Evolutionary conservation across 306 rosid species (phyloP).

Genomic region (Adenanthera pavonina): DNA sequence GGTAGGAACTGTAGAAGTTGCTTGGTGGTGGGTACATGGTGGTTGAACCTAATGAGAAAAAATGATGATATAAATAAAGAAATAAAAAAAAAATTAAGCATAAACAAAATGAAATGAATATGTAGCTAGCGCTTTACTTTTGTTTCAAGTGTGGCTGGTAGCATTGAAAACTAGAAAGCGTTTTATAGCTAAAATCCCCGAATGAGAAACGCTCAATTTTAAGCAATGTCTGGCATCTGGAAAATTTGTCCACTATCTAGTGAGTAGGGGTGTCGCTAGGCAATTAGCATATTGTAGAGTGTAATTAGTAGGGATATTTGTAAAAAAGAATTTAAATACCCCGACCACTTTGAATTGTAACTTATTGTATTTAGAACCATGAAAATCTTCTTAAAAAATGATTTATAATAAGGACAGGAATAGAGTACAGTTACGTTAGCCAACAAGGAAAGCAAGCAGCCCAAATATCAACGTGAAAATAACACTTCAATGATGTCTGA

Average conservation of each 20-base stretch:
- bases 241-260: conserved; percentile 1
- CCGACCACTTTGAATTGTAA: no score
- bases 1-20: conserved; percentile 8
- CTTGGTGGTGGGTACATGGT: conserved; percentile 24
- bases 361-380: no score
- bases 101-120: conserved; percentile 28
- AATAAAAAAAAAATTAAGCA: neutral
- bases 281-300: no score
- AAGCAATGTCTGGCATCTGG: conserved; percentile 21
- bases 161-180: conserved; percentile 61
- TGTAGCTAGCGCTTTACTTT: conserved; percentile 43
- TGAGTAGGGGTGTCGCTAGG: no score
- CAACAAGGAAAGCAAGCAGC: neutral
- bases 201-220: conserved; percentile 3
- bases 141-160: conserved; percentile 47
- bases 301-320: no score
- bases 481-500: neutral
- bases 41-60: conserved; percentile 15
- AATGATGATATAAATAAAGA: neutral
- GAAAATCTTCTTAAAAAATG: no score
- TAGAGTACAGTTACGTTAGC: neutral
- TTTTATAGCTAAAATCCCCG: conserved; percentile 31
- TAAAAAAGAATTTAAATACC: no score
- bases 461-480: conserved; percentile 29
- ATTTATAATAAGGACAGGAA: no score